phyloP scores from a whole-genome alignment of 257 asterid species.

The Solanum clarkiae region DNA sequence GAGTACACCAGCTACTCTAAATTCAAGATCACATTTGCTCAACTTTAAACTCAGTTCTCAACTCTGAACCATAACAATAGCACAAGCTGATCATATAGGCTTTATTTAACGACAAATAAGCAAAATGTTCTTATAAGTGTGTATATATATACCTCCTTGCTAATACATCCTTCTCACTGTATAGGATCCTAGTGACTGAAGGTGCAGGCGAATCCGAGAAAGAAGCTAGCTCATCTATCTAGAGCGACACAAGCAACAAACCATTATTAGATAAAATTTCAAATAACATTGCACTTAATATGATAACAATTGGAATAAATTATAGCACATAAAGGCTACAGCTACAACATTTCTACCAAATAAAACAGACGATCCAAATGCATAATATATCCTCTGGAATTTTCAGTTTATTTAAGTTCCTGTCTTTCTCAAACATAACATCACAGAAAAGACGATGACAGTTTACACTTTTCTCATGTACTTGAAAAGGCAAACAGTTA shows the following conservation, averaged over 20 bases:
- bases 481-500: background rate
- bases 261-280: background rate
- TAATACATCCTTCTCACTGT: constrained; percentile 75
- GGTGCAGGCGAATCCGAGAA: constrained; percentile 86
- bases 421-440: background rate
- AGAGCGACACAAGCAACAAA: background rate
- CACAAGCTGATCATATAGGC: background rate
- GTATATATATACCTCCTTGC: constrained; percentile 56
- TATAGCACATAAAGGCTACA: background rate
- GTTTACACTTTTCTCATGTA: background rate
- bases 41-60: background rate
- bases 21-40: background rate
- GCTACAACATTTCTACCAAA: background rate
- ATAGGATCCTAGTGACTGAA: constrained; percentile 80
- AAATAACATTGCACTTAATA: background rate
- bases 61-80: background rate
- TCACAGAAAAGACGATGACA: background rate
- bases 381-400: background rate
- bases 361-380: background rate
- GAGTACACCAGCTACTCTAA: background rate
- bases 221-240: constrained; percentile 79
- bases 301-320: background rate
- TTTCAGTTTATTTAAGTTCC: background rate
- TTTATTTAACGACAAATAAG: background rate
- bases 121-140: background rate